These are phyloP conservation scores for Ambrosiella cleistominuta DNA, from an alignment of 2,329 filamentous ascomycete species.

Conservation along the genomic window DNA sequence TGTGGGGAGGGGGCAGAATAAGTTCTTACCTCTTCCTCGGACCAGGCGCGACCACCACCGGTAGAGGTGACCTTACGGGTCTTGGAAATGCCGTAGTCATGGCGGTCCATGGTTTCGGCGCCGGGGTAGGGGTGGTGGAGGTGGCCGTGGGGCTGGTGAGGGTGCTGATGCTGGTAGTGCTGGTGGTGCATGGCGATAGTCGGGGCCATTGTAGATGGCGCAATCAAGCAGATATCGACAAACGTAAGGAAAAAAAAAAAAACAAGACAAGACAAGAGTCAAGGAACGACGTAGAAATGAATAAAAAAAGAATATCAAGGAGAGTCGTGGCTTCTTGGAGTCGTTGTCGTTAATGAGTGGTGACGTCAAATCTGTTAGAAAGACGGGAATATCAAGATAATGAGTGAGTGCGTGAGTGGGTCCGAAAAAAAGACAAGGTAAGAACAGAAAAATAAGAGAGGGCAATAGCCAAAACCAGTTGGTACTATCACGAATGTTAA, in stretches of 20 bases:
- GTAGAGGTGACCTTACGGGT: slow-evolving; percentile 51
- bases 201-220: slow-evolving; percentile 27
- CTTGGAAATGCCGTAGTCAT: slow-evolving; percentile 44
- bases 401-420: not conserved
- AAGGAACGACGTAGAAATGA: not conserved
- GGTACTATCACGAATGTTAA: slow-evolving; percentile 11
- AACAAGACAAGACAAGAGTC: not conserved
- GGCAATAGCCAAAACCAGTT: slow-evolving; percentile 16
- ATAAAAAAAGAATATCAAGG: not conserved
- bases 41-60: slow-evolving; percentile 66
- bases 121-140: slow-evolving; percentile 31
- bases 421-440: not conserved
- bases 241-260: not conserved
- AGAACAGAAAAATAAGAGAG: slow-evolving; percentile 8
- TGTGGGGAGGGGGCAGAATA: not conserved
- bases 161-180: not conserved
- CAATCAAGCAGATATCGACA: not conserved
- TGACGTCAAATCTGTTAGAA: not conserved
- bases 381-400: not conserved
- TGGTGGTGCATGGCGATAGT: slow-evolving; percentile 24
- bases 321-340: not conserved
- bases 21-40: slow-evolving; percentile 57
- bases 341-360: not conserved
- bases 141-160: not conserved
- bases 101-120: slow-evolving; percentile 37